Conservation (phyloP, 1,284 basidiomycete species). For the Acaromyces ingoldii region DNA sequence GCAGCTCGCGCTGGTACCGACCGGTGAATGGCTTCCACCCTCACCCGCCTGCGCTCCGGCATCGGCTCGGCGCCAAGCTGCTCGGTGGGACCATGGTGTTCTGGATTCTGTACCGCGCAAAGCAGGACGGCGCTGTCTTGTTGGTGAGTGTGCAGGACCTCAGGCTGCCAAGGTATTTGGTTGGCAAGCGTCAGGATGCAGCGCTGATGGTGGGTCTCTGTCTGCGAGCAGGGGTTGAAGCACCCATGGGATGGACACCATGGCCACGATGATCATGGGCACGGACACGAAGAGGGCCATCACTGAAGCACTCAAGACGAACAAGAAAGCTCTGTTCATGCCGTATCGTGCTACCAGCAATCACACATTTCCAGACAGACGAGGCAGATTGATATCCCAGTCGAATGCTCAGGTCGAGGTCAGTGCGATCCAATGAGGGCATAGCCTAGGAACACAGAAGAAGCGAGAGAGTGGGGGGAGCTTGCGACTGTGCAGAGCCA, state of each 20-base stretch:
- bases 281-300: slow-evolving; percentile 8
- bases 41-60: slow-evolving; percentile 43
- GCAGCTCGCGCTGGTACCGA: slow-evolving; percentile 28
- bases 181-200: not conserved
- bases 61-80: slow-evolving; percentile 41
- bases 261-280: slow-evolving; percentile 28
- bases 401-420: too few species aligned
- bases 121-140: slow-evolving; percentile 48
- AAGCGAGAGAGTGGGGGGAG: too few species aligned
- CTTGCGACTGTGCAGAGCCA: too few species aligned
- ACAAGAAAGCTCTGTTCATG: too few species aligned
- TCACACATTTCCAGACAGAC: too few species aligned
- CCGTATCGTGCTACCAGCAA: too few species aligned
- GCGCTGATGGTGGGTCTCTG: too few species aligned
- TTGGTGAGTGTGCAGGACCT: slow-evolving; percentile 29
- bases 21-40: slow-evolving; percentile 44
- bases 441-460: too few species aligned
- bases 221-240: slow-evolving; percentile 37
- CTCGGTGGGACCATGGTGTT: slow-evolving; percentile 51
- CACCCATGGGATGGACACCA: slow-evolving; percentile 44
- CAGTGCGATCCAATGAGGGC: too few species aligned
- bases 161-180: not conserved
- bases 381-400: too few species aligned
- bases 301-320: not conserved
- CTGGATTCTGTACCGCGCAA: slow-evolving; percentile 49